Conservation (phyloP, 139 green algal genomes). For the Limnomonas spitsbergensis region DNA sequence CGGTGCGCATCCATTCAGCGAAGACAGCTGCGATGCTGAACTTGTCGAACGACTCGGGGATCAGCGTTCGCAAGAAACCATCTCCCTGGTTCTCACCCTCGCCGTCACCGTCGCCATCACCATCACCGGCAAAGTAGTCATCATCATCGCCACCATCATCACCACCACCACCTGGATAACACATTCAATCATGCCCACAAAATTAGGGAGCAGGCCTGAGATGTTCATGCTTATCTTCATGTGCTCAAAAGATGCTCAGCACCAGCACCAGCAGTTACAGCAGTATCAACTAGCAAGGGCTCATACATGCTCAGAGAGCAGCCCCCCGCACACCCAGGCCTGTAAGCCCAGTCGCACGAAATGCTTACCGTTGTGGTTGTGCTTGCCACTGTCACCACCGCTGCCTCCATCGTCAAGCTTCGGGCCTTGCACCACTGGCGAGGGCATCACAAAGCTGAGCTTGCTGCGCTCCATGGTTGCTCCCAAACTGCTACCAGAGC, state of each 20-base stretch:
- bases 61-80: conserved; percentile 59
- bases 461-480: conserved; percentile 42
- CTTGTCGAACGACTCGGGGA: conserved; percentile 87
- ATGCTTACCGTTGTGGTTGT: conserved; percentile 79
- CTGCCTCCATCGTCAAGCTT: conserved; percentile 78
- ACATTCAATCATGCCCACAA: no score
- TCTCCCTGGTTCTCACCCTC: conserved; percentile 28
- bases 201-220: no score
- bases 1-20: conserved; percentile 79
- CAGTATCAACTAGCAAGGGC: no score
- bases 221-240: neutral
- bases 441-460: conserved; percentile 59
- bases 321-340: no score
- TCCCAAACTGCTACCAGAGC: conserved; percentile 30
- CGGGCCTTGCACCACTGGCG: conserved; percentile 31
- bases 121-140: conserved; percentile 83
- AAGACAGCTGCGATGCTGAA: conserved; percentile 81
- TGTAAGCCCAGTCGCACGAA: no score
- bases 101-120: conserved; percentile 57
- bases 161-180: conserved; percentile 39
- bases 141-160: conserved; percentile 89
- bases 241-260: no score
- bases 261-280: neutral
- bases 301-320: no score
- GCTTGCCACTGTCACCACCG: conserved; percentile 81